phyloP scores from a whole-genome alignment of 768 basidiomycete species.

The Russula dissimulans region DNA sequence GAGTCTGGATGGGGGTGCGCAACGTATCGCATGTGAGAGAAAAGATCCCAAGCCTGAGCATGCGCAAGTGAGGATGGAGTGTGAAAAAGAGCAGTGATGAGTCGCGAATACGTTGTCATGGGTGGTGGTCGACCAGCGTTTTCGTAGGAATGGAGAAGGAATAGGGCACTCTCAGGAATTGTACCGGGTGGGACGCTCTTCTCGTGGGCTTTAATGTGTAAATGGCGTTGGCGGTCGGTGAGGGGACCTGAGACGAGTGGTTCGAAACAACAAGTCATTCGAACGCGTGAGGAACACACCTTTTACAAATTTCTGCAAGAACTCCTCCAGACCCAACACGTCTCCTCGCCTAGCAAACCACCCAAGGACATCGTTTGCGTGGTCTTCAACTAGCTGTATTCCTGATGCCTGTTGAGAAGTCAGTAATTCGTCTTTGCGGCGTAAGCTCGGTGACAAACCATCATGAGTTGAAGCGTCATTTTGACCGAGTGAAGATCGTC shows the following conservation, averaged over 20 bases:
- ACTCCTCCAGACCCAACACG: conserved; percentile 33
- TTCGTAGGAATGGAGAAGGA: conserved; percentile 68
- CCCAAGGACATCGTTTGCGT: conserved; percentile 20
- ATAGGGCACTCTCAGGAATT: conserved; percentile 55
- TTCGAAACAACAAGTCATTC: background rate
- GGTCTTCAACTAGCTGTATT: conserved; percentile 23
- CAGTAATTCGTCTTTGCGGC: background rate
- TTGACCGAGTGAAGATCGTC: conserved; percentile 44
- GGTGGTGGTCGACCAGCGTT: conserved; percentile 50
- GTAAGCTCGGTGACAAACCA: conserved; percentile 25
- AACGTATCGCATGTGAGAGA: conserved; percentile 92
- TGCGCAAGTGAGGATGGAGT: conserved; percentile 37
- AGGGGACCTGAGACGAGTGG: conserved; percentile 25
- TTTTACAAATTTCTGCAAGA: conserved; percentile 30
- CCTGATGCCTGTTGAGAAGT: background rate
- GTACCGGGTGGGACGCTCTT: conserved; percentile 36
- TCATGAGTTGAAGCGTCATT: conserved; percentile 44
- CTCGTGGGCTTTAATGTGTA: conserved; percentile 64
- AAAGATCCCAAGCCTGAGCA: conserved; percentile 90
- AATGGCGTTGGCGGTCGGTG: conserved; percentile 51
- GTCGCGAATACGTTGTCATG: conserved; percentile 61
- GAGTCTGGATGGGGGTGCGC: conserved; percentile 76
- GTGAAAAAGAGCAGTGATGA: conserved; percentile 51
- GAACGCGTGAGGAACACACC: conserved; percentile 28
- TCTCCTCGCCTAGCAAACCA: conserved; percentile 13